Conservation (phyloP, 305 asterid species). For the Ajuga reptans region DNA sequence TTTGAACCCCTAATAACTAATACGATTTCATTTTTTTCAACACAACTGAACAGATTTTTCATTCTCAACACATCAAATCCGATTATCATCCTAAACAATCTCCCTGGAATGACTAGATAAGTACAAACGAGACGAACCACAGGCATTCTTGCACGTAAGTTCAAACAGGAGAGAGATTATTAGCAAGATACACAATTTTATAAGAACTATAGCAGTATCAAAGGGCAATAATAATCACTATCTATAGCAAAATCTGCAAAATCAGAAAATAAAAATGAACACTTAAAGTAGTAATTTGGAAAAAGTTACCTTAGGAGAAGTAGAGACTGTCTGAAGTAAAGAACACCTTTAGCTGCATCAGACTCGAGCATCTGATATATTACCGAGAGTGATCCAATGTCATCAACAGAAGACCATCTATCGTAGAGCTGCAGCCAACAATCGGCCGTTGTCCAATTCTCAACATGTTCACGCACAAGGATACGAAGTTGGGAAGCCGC, state of each 20-base stretch:
- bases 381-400: slow-evolving; percentile 88
- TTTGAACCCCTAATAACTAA: not conserved
- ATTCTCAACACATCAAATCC: not conserved
- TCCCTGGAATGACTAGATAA: not conserved
- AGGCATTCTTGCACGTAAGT: not conserved
- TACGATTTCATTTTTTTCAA: not conserved
- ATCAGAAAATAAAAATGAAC: not conserved
- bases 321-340: slow-evolving; percentile 87
- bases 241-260: not conserved
- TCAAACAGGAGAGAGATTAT: not conserved
- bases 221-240: not conserved
- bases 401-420: slow-evolving; percentile 92
- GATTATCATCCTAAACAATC: not conserved
- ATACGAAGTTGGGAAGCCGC: slow-evolving; percentile 67
- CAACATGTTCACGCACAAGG: slow-evolving; percentile 84
- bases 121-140: not conserved
- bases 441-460: slow-evolving; percentile 89
- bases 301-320: slow-evolving; percentile 74
- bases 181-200: not conserved
- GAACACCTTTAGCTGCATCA: slow-evolving; percentile 82
- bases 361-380: slow-evolving; percentile 96
- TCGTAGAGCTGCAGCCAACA: slow-evolving; percentile 96
- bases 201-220: not conserved
- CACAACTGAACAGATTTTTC: not conserved
- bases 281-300: not conserved